A percentile compares a stretch with the other conserved stretches of the same genome.
Conservation (phyloP, 208 protist genomes). For the Giardia duodenalis region DNA sequence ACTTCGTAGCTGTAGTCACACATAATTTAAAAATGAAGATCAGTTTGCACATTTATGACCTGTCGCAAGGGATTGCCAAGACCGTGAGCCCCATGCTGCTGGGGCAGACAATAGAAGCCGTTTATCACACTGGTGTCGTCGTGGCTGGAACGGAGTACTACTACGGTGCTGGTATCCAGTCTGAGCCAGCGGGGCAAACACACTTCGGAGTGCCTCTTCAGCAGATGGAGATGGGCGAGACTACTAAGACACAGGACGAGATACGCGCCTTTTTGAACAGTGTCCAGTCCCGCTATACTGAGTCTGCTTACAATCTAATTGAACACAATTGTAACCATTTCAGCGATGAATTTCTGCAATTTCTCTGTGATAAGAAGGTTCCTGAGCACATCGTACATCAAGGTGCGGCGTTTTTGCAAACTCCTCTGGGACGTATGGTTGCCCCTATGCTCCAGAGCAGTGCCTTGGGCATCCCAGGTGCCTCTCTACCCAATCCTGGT, state of each 20-base stretch:
- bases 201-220: not conserved
- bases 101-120: slow-evolving; percentile 19
- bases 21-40: not conserved
- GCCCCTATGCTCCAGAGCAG: not conserved
- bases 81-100: not conserved
- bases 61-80: not conserved
- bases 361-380: not conserved
- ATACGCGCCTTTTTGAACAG: not conserved
- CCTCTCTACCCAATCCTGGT: not conserved
- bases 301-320: not conserved
- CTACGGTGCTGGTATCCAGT: not conserved
- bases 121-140: slow-evolving; percentile 10
- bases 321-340: slow-evolving; percentile 34
- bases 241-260: not conserved
- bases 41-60: not conserved
- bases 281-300: not conserved
- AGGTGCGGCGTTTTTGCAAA: not conserved
- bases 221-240: not conserved
- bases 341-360: not conserved
- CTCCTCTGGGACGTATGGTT: slow-evolving; percentile 16
- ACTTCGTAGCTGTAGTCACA: too few species aligned
- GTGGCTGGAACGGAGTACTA: slow-evolving; percentile 12
- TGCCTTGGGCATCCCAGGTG: not conserved
- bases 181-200: not conserved
- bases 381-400: not conserved